Base-by-base conservation (phyloP, 495 filamentous ascomycete genomes). In the Astrothelium subdiscretum region DNA sequence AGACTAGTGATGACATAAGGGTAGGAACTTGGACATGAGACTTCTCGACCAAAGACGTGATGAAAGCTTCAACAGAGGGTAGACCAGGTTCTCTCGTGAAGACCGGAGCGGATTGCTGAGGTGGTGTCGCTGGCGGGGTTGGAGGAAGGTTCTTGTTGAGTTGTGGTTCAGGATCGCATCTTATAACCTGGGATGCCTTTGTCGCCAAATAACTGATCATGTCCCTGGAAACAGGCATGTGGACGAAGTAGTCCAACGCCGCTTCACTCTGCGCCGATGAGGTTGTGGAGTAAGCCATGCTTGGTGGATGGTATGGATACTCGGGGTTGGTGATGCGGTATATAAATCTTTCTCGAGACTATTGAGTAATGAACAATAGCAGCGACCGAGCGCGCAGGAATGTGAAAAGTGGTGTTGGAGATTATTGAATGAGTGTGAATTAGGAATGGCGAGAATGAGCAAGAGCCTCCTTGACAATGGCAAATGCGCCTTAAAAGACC, bases 21-120 rank as follows among this genome's bases (percentile, higher is more conserved):
- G 94, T 98, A 1, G 92, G 90, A 52, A 96, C 91, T 77, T 97
- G 92, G 20, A 98, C 94, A 73, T 96, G 95, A 59, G 95, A 97
- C 54, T 89, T 86, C 67, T 88, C 82, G 64, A 97, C 91, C 29
- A 97, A 78, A 27, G 89, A 90, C 44, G 84, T 86, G 78, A 98
- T 97, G 79, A 98, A 98, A 44, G 80, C 79, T 73, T 96, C 89
- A 27, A 97, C 76, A 0, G 89, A 85, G 4, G 94, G 94, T 3
- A 97, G 76, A 2, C 74, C 63, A 2, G 83, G 77, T 62, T 79
- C 75, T 52, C 68, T 62, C 22, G 71, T 59, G 68, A 68, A 65
- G 42, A 74, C 70, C 29, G 68, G 73, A 58, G 65, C 73, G 10
- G 66, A 18, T 65, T 83, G 82, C 73, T 79, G 79, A 59, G 79